Base-by-base conservation (phyloP, 257 asterid genomes). In the Fraxinus americana region DNA sequence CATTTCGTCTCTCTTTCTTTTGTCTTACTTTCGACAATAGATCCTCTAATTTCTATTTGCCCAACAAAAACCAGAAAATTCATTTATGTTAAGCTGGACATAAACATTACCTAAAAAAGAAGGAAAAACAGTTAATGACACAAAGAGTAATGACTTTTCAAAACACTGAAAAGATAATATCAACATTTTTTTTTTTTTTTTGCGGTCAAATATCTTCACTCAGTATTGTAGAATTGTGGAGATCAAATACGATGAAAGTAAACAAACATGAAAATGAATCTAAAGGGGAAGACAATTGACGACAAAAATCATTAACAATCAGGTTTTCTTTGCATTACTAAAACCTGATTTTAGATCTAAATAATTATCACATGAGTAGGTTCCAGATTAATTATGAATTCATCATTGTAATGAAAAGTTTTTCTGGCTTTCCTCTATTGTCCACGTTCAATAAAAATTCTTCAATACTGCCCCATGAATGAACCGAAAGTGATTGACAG, bases 21-120 rank as follows among this genome's bases (percentile, higher is more conserved):
- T 74, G 80, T 23, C 57, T 71, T 45, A 74, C 77, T 67, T 65
- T 78, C 0, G 19, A 21, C 48, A 78, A 48, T 50, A 69, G 80
- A 8, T 34, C 30, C 75, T 78, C 85, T 25, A 79, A 61, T 27
- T 74, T 74, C 85, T 82, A 72, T 61, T 25, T 23, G 35, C 32
- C 34, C 68, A 63, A 63, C 69, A 63, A 25, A 57, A 63, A 63
- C 69, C 35, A 63, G 32, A 59, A 1, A 7, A 59, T 3, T 25
- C 19, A 63, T 25, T 63, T 21, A 25, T 23, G 66, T 27, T 63
- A 63, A 0, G 7, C 69, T 5, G 12, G 35, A 25, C 34, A 63
- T 10, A 63, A 63, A 27, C 35, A 63, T 25, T 25, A 63, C 4
- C 69, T 3, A 57, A 25, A 61, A 5, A 10, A 63, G 43, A 7